Conservation (phyloP, 2,329 filamentous ascomycete species). For the Curvularia spicifera region DNA sequence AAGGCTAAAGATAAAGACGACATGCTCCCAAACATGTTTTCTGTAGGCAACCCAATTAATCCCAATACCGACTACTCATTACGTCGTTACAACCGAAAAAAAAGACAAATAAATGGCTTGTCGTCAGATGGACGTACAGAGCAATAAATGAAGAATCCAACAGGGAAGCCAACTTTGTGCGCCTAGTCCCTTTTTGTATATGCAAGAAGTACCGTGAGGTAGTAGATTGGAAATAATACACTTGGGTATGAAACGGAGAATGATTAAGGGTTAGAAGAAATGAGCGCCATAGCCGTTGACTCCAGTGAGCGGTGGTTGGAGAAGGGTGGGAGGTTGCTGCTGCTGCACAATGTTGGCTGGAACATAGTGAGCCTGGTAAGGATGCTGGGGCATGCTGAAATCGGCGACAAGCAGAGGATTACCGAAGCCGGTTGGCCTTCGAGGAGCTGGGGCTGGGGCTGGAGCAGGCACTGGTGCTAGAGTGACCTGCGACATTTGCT, state of each 20-base stretch:
- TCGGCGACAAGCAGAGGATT: conserved; percentile 78
- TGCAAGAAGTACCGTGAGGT: neutral
- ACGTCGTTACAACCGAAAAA: conserved; percentile 13
- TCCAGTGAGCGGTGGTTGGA: conserved; percentile 28
- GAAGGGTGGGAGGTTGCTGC: conserved; percentile 29
- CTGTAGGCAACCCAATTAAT: neutral
- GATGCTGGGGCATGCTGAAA: conserved; percentile 78
- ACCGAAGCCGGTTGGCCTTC: conserved; percentile 60
- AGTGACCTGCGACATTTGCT: conserved; percentile 29
- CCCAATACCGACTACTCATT: conserved; percentile 12
- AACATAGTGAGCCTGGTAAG: conserved; percentile 81
- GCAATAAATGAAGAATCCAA: neutral
- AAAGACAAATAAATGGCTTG: neutral
- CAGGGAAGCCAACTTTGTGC: neutral
- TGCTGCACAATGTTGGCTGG: conserved; percentile 65
- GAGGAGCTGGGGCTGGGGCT: conserved; percentile 20
- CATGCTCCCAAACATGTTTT: neutral
- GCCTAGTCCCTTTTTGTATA: conserved; percentile 2
- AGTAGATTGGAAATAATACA: conserved; percentile 8
- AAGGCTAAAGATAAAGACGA: neutral
- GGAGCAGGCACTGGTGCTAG: conserved; percentile 24
- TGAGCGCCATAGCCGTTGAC: conserved; percentile 31
- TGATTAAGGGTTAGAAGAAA: conserved; percentile 22
- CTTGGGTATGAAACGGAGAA: neutral
- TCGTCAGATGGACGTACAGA: neutral